Conservation (phyloP, 768 basidiomycete genomes). For the Amanita jacksonii region DNA sequence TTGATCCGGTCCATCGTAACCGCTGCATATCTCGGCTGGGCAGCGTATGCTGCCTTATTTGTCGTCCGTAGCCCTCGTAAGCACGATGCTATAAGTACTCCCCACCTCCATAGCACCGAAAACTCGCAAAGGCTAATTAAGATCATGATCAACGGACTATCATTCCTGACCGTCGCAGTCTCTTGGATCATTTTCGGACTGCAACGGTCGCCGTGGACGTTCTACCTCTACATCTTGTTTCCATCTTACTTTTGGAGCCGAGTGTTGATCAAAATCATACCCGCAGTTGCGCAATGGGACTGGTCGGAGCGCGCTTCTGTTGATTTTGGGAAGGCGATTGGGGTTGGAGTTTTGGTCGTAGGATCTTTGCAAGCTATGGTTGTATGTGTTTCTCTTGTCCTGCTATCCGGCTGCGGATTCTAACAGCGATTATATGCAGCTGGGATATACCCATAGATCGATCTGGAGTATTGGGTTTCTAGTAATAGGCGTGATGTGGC, state of each 20-base stretch:
- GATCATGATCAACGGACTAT: conserved; percentile 11
- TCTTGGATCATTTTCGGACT: conserved; percentile 45
- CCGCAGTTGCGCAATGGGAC: conserved; percentile 10
- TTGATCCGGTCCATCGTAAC: conserved; percentile 63
- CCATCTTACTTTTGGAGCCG: conserved; percentile 73
- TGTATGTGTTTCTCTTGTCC: conserved; percentile 31
- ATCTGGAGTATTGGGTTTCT: conserved; percentile 66
- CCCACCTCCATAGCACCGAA: background rate
- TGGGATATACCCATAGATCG: conserved; percentile 59
- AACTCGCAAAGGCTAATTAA: background rate
- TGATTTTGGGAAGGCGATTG: conserved; percentile 2
- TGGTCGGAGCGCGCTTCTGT: conserved; percentile 4
- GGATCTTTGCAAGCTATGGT: conserved; percentile 59
- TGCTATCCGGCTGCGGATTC: background rate
- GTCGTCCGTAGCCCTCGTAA: conserved; percentile 43
- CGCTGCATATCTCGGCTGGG: conserved; percentile 71
- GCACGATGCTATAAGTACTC: conserved; percentile 11
- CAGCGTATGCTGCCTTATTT: conserved; percentile 51
- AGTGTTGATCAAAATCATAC: conserved; percentile 26
- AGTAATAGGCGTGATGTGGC: conserved; percentile 58
- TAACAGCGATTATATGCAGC: conserved; percentile 24
- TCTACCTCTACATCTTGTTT: conserved; percentile 68
- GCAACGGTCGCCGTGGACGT: conserved; percentile 62
- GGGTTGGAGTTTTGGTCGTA: conserved; percentile 22
- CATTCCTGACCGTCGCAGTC: conserved; percentile 18